phyloP scores from a whole-genome alignment of 805 yeast genomes.

The Hanseniaspora taiwanica region DNA sequence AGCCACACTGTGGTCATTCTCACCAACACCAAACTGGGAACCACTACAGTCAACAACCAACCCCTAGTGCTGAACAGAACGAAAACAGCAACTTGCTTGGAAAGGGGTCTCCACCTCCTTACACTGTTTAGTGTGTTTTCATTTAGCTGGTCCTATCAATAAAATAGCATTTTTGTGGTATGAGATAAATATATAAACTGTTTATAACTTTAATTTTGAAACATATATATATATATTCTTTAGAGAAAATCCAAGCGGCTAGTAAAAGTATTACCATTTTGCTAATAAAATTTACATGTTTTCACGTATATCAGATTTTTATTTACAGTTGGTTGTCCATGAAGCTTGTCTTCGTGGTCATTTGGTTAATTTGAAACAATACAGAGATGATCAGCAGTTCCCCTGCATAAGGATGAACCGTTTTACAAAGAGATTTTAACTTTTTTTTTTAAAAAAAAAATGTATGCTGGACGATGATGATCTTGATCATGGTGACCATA shows the following conservation, averaged over 20 bases:
- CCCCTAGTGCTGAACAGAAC: neutral
- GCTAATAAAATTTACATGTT: too few species aligned
- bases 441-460: conserved; percentile 75
- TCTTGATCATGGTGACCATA: too few species aligned
- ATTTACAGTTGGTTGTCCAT: neutral
- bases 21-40: neutral
- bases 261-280: too few species aligned
- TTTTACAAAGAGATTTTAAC: conserved; percentile 98
- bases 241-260: too few species aligned
- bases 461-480: too few species aligned
- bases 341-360: conserved; percentile 50
- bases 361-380: conserved; percentile 99
- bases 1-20: neutral
- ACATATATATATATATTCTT: neutral
- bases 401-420: conserved; percentile 99
- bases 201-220: neutral
- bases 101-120: neutral
- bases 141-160: too few species aligned
- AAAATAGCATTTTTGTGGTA: too few species aligned
- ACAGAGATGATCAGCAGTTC: conserved; percentile 99
- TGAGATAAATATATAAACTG: too few species aligned
- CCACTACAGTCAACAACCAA: conserved; percentile 3
- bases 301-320: neutral
- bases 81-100: neutral
- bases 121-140: too few species aligned